Base-by-base conservation (phyloP, 1,284 basidiomycete species). In the Ganoderma resinaceum region DNA sequence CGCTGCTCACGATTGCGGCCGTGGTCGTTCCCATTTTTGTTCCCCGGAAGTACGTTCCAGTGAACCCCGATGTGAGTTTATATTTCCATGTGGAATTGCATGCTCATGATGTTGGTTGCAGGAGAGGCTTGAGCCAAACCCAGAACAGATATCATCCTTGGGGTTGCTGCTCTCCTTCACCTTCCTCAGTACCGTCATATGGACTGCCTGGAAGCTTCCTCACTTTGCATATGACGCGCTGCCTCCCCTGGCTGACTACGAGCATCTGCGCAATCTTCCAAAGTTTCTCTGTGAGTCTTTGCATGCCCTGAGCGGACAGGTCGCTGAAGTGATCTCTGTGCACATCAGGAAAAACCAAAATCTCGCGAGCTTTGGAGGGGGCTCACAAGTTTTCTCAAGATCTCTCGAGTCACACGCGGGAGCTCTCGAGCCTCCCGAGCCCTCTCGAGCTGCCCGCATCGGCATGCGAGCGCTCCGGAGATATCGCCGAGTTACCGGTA, bases 171-270 rank as follows among this genome's bases (percentile, higher is more conserved):
- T 76, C 29, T 67, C 76, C 8, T 82, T 77, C 65, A 68, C 69
- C 1, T 83, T 77, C 70, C 59, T 83, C 14, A 78, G 80, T 43
- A 75, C 76, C 0, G 67, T 79, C n/a, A 72, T 84, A 26, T 77
- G 74, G 70, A 65, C 70, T 6, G 80, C 78, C 0, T 76, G 76
- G 67, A 75, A 73, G 20, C 66, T 76, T 35, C 62, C 76, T 5
- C 79, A 80, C 61, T 68, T 82, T 14, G 69, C 78, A 14, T 72
- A 74, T 59, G 79, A 80, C 20, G 70, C 79, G 68, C 72, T 84
- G 3, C 86, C 84, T n/a, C 83, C 84, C 0, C 71, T 87, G 14
- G 80, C 84, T 0, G 86, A 87, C 69, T 85, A 84, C 66, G 85
- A 87, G 70, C 75, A 78, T 35, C 79, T 85, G 1, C 78, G 78